Conservation (phyloP, 2,329 filamentous ascomycete genomes). For the Fusarium sp. region DNA sequence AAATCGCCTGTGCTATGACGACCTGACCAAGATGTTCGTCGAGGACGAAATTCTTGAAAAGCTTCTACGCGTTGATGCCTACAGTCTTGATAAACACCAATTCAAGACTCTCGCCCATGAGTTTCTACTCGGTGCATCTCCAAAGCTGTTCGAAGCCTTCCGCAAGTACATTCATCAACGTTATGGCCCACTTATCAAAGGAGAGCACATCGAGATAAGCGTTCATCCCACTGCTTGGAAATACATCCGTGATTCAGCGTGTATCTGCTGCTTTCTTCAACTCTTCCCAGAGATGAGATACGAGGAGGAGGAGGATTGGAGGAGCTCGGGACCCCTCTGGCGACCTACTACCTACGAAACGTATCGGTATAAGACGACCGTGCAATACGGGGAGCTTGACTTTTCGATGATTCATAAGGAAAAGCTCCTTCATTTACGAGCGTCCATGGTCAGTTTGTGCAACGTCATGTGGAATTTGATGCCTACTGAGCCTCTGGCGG, state of each 20-base stretch:
- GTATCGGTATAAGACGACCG: no score
- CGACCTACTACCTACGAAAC: not conserved
- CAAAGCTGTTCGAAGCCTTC: not conserved
- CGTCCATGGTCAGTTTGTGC: not conserved
- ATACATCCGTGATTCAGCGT: no score
- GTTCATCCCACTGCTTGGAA: not conserved
- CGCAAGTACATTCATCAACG: no score
- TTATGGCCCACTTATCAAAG: not conserved
- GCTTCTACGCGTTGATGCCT: not conserved
- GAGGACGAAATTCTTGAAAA: not conserved
- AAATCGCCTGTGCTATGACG: not conserved
- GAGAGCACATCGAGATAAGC: not conserved
- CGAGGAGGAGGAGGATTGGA: not conserved
- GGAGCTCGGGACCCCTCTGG: not conserved
- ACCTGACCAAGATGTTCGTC: accelerated
- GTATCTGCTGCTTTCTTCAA: not conserved
- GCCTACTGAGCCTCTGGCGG: not conserved
- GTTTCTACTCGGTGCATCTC: not conserved
- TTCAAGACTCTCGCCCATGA: not conserved
- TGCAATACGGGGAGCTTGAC: not conserved
- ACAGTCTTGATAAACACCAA: not conserved
- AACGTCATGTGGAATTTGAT: not conserved
- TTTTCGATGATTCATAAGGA: not conserved
- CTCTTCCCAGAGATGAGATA: not conserved
- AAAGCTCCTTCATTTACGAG: not conserved